Evolutionary conservation across 371 early-diverging fungal species (phyloP).

Genomic region (Rhizopus delemar): DNA sequence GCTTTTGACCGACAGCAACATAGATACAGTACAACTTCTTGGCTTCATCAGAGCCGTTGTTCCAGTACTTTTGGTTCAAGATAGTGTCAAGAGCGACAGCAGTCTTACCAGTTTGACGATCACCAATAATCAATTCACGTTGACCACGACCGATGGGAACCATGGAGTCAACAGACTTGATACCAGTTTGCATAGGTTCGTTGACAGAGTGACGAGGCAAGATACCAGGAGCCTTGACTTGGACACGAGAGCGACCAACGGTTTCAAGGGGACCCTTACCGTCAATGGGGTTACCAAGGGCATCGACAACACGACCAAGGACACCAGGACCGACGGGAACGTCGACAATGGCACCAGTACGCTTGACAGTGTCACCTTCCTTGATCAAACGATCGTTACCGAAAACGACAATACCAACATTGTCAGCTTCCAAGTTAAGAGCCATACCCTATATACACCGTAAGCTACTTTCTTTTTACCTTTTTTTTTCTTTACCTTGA

Average conservation of each 20-base stretch:
- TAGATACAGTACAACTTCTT: conserved; percentile 88
- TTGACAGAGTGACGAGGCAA: conserved; percentile 95
- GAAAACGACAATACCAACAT: conserved; percentile 98
- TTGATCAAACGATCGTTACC: conserved; percentile 91
- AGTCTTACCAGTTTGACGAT: conserved; percentile 97
- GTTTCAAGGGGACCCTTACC: conserved; percentile 93
- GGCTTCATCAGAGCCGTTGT: conserved; percentile 48
- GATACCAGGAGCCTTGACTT: conserved; percentile 97
- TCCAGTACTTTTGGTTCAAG: conserved; percentile 95
- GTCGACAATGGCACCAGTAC: conserved; percentile 96
- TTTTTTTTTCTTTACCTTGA: conserved; percentile 65
- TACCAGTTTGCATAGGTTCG: conserved; percentile 97
- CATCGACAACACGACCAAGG: conserved; percentile 96
- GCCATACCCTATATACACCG: conserved; percentile 78
- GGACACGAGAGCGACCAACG: conserved; percentile 82
- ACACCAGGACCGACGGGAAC: conserved; percentile 92
- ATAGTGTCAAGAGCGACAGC: conserved; percentile 94
- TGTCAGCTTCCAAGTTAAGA: conserved; percentile 95
- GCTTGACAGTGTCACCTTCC: conserved; percentile 96
- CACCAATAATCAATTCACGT: conserved; percentile 98
- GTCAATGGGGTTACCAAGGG: conserved; percentile 97
- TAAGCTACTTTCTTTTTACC: background rate
- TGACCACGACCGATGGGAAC: conserved; percentile 97
- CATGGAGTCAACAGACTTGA: conserved; percentile 98
- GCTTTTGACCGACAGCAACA: conserved; percentile 95